phyloP scores from a whole-genome alignment of 176 grass and related monocot species.

The Zea mays region Zm-B73-REFERENCE-NAM-5.0 NC_050101.1:171519501-171520000 shows the following conservation, averaged over 20 bases:
- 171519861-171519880: too few species aligned
- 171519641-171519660: constrained; percentile 18
- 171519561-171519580: neutral
- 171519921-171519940: neutral
- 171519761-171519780: too few species aligned
- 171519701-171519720: neutral
- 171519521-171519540: too few species aligned
- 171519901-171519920: too few species aligned
- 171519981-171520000: too few species aligned
- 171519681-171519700: neutral
- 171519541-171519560: neutral
- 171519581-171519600: neutral
- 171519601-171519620: neutral
- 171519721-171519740: too few species aligned
- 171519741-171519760: neutral
- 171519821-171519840: too few species aligned
- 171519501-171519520: neutral
- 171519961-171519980: neutral
- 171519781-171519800: too few species aligned
- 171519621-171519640: neutral
- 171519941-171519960: neutral
- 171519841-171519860: too few species aligned
- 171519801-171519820: too few species aligned
- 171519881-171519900: neutral
- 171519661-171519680: neutral